Percentiles rank a stretch among this genome's conserved stretches.
Evolutionary conservation across 2,329 filamentous ascomycete genomes (phyloP).

Genomic region (Alternaria hordeiaustralica): DNA sequence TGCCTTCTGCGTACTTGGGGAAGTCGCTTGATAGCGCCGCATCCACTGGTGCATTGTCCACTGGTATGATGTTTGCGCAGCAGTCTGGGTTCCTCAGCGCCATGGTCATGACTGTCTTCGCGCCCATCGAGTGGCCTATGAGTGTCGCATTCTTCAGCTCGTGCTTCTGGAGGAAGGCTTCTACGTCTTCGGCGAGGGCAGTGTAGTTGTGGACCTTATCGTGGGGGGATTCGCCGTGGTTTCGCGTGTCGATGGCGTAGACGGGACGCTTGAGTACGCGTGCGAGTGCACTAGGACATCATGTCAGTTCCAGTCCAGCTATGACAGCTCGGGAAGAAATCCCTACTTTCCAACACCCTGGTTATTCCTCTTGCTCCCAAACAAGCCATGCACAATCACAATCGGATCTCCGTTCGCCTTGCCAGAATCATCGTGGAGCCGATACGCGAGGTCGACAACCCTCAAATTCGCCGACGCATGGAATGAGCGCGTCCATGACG

Average conservation of each 20-base stretch:
- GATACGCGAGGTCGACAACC: constrained; percentile 43
- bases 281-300: constrained; percentile 70
- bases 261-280: constrained; percentile 80
- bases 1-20: constrained; percentile 78
- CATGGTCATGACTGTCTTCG: constrained; percentile 89
- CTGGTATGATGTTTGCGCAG: constrained; percentile 75
- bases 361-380: constrained; percentile 96
- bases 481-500: constrained; percentile 36
- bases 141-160: constrained; percentile 73
- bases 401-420: constrained; percentile 66
- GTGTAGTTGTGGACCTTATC: constrained; percentile 76
- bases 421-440: constrained; percentile 44
- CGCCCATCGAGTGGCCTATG: constrained; percentile 97
- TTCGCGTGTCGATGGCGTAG: constrained; percentile 87
- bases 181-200: constrained; percentile 82
- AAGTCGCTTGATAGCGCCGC: constrained; percentile 77
- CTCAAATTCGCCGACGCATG: constrained; percentile 32
- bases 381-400: constrained; percentile 88
- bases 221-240: constrained; percentile 92
- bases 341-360: constrained; percentile 86
- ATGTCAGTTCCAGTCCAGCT: not conserved
- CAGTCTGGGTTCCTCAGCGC: constrained; percentile 73
- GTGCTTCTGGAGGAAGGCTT: constrained; percentile 76
- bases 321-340: fast-evolving
- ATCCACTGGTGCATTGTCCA: constrained; percentile 92